Evolutionary conservation across 352 stramenopile genomes (phyloP), one percentile per base, ranked within the genome.

Genomic region (Aphanomyces stellatus): DNA sequence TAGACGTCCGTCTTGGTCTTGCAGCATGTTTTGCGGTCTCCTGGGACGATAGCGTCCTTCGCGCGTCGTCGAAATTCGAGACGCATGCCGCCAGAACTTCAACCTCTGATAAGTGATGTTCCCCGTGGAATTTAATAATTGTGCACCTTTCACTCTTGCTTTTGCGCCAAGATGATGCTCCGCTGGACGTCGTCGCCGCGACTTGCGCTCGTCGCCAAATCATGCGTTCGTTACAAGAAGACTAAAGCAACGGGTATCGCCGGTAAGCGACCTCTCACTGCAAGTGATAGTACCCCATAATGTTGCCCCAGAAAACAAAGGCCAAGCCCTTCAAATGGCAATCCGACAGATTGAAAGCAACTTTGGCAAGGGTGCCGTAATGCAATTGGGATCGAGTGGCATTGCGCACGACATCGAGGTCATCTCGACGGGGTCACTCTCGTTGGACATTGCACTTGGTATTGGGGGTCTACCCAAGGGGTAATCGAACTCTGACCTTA

Each of bases 311-410:
- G 56, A 40, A 91, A 85, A 94, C 63, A 87, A 87, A 48, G 86
- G 80, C 56, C 77, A 78, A 33, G 94, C 94, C n/a, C 75, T 99
- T 51, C 85, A 96, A 28, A 97, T 97, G 75, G 96, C 97, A 1
- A 89, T 99, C 46, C 85, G 88, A 40, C 87, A 97, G 75, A 98
- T 99, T 72, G 96, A 99, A 80, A 92, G 91, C 63, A 92, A 80
- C 73, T 99, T 98, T 72, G 96, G 96, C 57, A 93, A 97, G 55
- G 96, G 96, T n/a, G 88, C 90, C 0, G 95, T 99, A 51, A 97
- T 99, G 76, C 95, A 98, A 64, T 76, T 99, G 25, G 96, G 96
- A 4, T 94, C 96, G 30, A 93, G 81, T 15, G 92, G 91, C 63
- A 91, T 88, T 46, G 82, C 86, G 1, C 84, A 94, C 76, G 82